A percentile compares a stretch with the other conserved stretches of the same genome.
Evolutionary conservation across 2,329 filamentous ascomycete genomes (phyloP).

Genomic region (Gliomastix tumulicola): DNA sequence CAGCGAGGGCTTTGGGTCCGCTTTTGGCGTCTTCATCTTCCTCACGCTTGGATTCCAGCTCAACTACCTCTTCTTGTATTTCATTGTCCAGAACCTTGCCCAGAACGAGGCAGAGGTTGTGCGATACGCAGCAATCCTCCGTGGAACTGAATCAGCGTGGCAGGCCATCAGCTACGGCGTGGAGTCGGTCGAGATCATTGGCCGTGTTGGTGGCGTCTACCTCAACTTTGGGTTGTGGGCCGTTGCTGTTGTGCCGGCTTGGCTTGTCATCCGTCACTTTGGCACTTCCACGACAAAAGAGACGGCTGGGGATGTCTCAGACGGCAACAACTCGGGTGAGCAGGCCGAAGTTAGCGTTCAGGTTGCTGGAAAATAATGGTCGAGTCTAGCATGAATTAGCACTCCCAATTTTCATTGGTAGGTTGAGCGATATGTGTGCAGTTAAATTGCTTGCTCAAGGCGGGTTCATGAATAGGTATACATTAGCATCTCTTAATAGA

Average conservation of each 20-base stretch:
- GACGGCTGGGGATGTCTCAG: too few species aligned
- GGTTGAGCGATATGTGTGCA: too few species aligned
- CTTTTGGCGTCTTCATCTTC: slow-evolving; percentile 62
- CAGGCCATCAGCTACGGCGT: slow-evolving; percentile 68
- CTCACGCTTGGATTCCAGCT: slow-evolving; percentile 62
- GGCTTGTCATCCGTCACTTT: slow-evolving; percentile 52
- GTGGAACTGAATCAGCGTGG: slow-evolving; percentile 66
- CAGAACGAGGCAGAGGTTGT: slow-evolving; percentile 56
- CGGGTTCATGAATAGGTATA: too few species aligned
- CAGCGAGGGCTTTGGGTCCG: slow-evolving; percentile 54
- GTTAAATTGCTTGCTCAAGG: too few species aligned
- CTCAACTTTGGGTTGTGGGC: slow-evolving; percentile 66
- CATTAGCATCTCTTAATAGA: too few species aligned
- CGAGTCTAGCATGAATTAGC: too few species aligned
- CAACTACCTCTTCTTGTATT: slow-evolving; percentile 70
- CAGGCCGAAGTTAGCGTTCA: too few species aligned
- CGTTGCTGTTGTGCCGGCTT: slow-evolving; percentile 55
- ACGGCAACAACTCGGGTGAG: too few species aligned
- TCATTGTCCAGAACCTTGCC: slow-evolving; percentile 62
- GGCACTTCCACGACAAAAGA: too few species aligned
- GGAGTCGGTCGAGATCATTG: slow-evolving; percentile 54
- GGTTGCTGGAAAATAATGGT: too few species aligned
- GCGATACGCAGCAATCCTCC: slow-evolving; percentile 58
- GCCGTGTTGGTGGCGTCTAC: slow-evolving; percentile 59
- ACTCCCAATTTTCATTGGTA: too few species aligned